Evolutionary conservation across 2,329 filamentous ascomycete genomes (phyloP), one percentile per base, ranked within the genome.

Genomic region (Curvularia lunata): DNA sequence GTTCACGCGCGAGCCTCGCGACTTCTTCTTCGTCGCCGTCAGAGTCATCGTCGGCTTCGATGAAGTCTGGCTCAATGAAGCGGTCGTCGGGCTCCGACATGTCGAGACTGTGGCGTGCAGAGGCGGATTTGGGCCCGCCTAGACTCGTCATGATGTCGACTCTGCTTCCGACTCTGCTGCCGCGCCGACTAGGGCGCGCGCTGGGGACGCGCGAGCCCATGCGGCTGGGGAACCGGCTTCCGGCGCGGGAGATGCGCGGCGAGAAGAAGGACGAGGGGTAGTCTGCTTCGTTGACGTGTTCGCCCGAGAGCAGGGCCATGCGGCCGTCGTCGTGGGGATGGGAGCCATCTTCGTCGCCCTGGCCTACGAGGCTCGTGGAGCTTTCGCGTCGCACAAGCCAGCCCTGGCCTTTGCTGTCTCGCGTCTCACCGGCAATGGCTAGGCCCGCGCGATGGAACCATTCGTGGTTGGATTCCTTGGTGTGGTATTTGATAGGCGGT

Each of bases 351-450:
- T 74, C 67, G 16, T 78, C 69, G 28, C 59, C 62, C 16, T 81
- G 74, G 1, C 75, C 70, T 9, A 81, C 79, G 2, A 87, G 75
- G 45, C 80, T 83, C 0, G 85, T 87, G 1, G 81, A 83, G 59
- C 81, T 85, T 60, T 84, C 82, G 25, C 84, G 78, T 50, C 85
- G 82, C 2, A 79, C 77, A 3, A 87, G 78, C 85, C 85, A 88
- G 54, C 82, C 82, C 67, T 87, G 85, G n/a, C 86, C 86, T 64
- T 88, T 87, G 56, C 82, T 81, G 64, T 88, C 85, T 37, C 85
- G 78, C 5, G 84, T 82, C 19, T 85, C 81, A 4, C 83, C 82
- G 2, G 85, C 82, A 5, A 87, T 82, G 0, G 82, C 81, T 7
- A 85, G 78, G 2, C 84, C 84, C 0, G 85, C 83, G 51, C 85